Evolutionary conservation across 176 grass and related monocot species (phyloP).

Genomic region (Juncus effusus): DNA sequence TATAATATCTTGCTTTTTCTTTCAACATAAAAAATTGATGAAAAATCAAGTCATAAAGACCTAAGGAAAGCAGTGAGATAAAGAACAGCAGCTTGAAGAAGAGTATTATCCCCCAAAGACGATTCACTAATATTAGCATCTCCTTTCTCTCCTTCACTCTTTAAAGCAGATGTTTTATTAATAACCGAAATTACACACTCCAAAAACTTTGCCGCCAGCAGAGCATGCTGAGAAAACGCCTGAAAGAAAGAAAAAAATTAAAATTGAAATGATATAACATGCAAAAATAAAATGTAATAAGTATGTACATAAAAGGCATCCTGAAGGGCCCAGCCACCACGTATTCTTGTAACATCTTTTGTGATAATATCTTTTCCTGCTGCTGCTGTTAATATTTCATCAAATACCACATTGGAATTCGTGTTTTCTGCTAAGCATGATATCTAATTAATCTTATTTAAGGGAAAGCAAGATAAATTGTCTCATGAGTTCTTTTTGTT

Average conservation of each 20-base stretch:
- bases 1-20: constrained; percentile 34
- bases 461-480: constrained; percentile 29
- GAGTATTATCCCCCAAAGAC: constrained; percentile 59
- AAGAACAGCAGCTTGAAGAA: constrained; percentile 82
- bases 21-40: constrained; percentile 7
- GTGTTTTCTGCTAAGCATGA: constrained; percentile 94
- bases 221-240: constrained; percentile 85
- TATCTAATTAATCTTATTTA: constrained; percentile 63
- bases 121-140: constrained; percentile 42
- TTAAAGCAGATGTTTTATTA: constrained; percentile 58
- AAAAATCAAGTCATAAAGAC: constrained; percentile 24
- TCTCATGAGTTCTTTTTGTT: not conserved
- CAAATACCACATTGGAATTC: constrained; percentile 69
- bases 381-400: constrained; percentile 81
- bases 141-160: constrained; percentile 71
- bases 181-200: constrained; percentile 80
- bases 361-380: constrained; percentile 86
- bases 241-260: constrained; percentile 24
- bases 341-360: constrained; percentile 90
- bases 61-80: constrained; percentile 91
- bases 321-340: constrained; percentile 90
- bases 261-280: not conserved
- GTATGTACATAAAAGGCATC: constrained; percentile 85
- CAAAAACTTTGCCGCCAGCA: constrained; percentile 65
- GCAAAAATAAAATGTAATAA: constrained; percentile 6